A percentile compares a stretch with the other conserved stretches of the same genome.
Evolutionary conservation across 2,329 filamentous ascomycete species (phyloP).

Genomic region (Hysterium pulicare): DNA sequence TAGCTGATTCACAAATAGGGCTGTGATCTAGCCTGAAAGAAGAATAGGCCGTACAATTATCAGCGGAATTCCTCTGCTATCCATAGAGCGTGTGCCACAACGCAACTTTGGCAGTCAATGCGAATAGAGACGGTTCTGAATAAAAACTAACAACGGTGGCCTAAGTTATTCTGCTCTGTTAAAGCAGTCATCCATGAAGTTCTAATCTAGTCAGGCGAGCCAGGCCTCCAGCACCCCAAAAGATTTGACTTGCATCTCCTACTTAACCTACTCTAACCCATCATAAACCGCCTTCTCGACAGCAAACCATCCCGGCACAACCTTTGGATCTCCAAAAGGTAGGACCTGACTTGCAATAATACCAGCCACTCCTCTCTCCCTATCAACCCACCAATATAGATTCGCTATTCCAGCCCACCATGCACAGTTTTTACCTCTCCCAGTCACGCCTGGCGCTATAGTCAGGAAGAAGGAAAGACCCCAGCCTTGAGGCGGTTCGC

Average conservation of each 20-base stretch:
- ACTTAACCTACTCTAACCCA: slow-evolving; percentile 17
- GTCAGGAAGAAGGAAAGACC: slow-evolving; percentile 58
- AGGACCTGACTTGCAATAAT: slow-evolving; percentile 31
- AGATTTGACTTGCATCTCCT: neutral
- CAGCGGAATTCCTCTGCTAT: too few relatives aligned
- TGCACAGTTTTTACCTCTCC: slow-evolving; percentile 36
- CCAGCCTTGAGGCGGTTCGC: slow-evolving; percentile 61
- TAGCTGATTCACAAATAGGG: too few relatives aligned
- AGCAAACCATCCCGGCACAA: slow-evolving; percentile 29
- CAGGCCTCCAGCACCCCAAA: too few relatives aligned
- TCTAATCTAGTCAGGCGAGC: too few relatives aligned
- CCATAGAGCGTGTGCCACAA: too few relatives aligned
- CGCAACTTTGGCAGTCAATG: too few relatives aligned
- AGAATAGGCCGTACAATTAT: too few relatives aligned
- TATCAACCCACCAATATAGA: slow-evolving; percentile 61
- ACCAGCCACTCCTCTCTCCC: slow-evolving; percentile 55
- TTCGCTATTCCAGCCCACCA: slow-evolving; percentile 56
- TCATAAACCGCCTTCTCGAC: slow-evolving; percentile 38
- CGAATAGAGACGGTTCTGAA: too few relatives aligned
- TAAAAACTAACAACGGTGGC: too few relatives aligned
- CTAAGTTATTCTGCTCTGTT: too few relatives aligned
- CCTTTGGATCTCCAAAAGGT: slow-evolving; percentile 33
- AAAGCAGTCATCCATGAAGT: too few relatives aligned
- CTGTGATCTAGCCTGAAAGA: too few relatives aligned
- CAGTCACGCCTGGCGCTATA: slow-evolving; percentile 41